Conservation (phyloP, 2,329 filamentous ascomycete genomes). For the Diplodia scrobiculata region DNA sequence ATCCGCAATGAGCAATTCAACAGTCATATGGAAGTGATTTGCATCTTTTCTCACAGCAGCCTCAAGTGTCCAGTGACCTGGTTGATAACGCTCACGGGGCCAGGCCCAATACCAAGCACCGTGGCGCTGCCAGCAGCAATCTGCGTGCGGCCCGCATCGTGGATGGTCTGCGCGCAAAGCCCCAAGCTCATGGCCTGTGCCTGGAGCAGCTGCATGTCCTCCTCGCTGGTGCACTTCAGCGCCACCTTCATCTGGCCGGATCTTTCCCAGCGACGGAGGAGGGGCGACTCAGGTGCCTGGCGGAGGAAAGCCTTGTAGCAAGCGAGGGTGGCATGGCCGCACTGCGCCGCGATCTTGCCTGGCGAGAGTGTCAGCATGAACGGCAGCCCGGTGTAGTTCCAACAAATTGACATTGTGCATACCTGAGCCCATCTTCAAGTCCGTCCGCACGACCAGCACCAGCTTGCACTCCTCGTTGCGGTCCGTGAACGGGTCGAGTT, state of each 20-base stretch:
- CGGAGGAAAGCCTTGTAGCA: slow-evolving; percentile 84
- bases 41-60: slow-evolving; percentile 61
- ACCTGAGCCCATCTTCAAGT: slow-evolving; percentile 98
- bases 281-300: slow-evolving; percentile 57
- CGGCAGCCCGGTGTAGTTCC: slow-evolving; percentile 6
- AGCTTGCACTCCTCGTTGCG: slow-evolving; percentile 84
- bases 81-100: slow-evolving; percentile 83
- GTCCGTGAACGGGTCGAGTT: slow-evolving; percentile 50
- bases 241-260: slow-evolving; percentile 91
- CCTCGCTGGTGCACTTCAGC: slow-evolving; percentile 78
- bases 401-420: slow-evolving; percentile 34
- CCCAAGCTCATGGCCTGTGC: slow-evolving; percentile 77
- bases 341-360: slow-evolving; percentile 98
- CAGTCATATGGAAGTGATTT: not conserved
- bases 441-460: slow-evolving; percentile 86
- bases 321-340: slow-evolving; percentile 91
- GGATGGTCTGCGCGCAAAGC: slow-evolving; percentile 83
- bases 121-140: slow-evolving; percentile 92
- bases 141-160: slow-evolving; percentile 95
- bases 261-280: slow-evolving; percentile 83
- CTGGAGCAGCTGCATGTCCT: slow-evolving; percentile 73
- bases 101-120: slow-evolving; percentile 74
- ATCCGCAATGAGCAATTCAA: too few relatives aligned
- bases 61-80: slow-evolving; percentile 82
- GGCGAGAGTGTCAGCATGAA: slow-evolving; percentile 27